These are phyloP conservation scores for Apiotrichum veenhuisii DNA, from an alignment of 1,284 basidiomycete species.

Conservation along the genomic window DNA sequence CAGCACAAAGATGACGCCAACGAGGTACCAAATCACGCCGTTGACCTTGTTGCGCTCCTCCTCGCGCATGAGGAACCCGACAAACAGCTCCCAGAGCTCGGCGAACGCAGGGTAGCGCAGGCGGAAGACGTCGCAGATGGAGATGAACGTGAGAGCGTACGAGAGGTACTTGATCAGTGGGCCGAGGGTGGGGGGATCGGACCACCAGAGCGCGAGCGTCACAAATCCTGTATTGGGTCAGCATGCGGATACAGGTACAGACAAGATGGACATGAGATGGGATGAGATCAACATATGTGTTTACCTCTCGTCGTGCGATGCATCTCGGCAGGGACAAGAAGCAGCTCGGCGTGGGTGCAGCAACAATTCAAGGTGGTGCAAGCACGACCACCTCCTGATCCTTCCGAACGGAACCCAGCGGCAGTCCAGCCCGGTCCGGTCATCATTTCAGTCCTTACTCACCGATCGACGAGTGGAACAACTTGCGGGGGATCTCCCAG, in stretches of 20 bases:
- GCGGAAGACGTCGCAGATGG: constrained; percentile 72
- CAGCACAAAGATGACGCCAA: constrained; percentile 82
- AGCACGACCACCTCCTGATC: too few species aligned
- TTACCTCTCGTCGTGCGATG: background rate
- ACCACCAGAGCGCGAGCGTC: constrained; percentile 64
- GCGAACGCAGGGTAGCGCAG: constrained; percentile 69
- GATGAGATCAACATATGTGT: constrained; percentile 2
- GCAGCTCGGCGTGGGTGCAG: too few species aligned
- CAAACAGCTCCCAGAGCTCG: constrained; percentile 64
- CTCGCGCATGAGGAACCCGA: constrained; percentile 92
- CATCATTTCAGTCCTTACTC: constrained; percentile 32
- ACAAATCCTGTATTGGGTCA: constrained; percentile 64
- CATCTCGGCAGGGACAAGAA: background rate
- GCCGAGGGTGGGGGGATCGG: constrained; percentile 47
- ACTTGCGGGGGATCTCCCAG: constrained; percentile 83
- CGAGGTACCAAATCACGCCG: constrained; percentile 92
- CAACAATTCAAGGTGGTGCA: too few species aligned
- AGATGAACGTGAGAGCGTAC: constrained; percentile 65
- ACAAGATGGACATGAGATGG: background rate
- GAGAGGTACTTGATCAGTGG: constrained; percentile 65
- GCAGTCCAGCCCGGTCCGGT: background rate
- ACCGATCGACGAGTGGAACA: constrained; percentile 88
- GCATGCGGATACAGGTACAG: too few species aligned
- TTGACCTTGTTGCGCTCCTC: constrained; percentile 79
- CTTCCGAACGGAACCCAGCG: too few species aligned